Percentiles rank a stretch among this genome's conserved stretches.
Evolutionary conservation across 1,139 yeast genomes (phyloP).

Genomic region (Geotrichum aggregatum): DNA sequence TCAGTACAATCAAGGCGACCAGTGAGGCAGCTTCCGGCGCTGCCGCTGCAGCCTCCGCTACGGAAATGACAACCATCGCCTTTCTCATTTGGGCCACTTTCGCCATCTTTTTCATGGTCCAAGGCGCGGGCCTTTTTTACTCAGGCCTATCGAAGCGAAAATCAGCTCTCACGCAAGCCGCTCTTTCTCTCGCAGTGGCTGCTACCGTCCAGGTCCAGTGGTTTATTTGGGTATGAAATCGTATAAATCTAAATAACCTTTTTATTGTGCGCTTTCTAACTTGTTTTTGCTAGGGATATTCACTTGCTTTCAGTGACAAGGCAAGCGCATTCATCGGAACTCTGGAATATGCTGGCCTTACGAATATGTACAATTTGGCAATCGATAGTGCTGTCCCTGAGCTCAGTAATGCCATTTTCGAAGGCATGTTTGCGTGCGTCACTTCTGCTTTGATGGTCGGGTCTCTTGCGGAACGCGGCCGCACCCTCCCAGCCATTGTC

Average conservation of each 20-base stretch:
- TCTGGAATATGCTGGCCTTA: constrained; percentile 43
- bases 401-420: constrained; percentile 47
- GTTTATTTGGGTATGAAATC: constrained; percentile 39
- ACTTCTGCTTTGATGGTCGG: constrained; percentile 56
- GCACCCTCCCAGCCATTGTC: constrained; percentile 52
- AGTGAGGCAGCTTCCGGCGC: neutral
- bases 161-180: constrained; percentile 52
- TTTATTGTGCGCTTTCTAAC: too few relatives aligned
- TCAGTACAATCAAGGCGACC: neutral
- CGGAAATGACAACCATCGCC: constrained; percentile 7
- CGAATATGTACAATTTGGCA: constrained; percentile 36
- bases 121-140: constrained; percentile 46
- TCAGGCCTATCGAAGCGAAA: constrained; percentile 57
- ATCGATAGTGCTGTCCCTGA: constrained; percentile 42
- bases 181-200: constrained; percentile 46
- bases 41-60: neutral
- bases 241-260: too few relatives aligned
- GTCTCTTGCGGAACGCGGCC: constrained; percentile 56
- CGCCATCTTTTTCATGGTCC: constrained; percentile 13
- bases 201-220: constrained; percentile 50
- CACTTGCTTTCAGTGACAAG: constrained; percentile 45
- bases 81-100: constrained; percentile 12
- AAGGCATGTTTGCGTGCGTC: constrained; percentile 50
- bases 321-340: constrained; percentile 48
- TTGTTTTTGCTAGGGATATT: constrained; percentile 41